Evolutionary conservation across 2,329 filamentous ascomycete genomes (phyloP).

Genomic region (Paraphaeosphaeria minitans): DNA sequence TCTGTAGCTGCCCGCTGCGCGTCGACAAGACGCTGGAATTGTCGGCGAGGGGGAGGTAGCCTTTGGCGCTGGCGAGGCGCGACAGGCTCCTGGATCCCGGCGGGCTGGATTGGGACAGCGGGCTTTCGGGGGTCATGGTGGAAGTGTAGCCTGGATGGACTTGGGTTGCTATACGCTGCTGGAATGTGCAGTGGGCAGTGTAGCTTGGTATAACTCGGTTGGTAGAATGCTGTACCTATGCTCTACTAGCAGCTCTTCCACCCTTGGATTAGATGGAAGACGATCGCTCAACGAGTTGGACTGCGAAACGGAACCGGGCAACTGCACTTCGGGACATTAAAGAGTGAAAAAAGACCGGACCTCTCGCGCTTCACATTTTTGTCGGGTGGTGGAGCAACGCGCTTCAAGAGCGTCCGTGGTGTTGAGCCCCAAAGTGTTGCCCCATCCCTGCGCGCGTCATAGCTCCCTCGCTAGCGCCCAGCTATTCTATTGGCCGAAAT

Average conservation of each 20-base stretch:
- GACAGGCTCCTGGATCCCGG: slow-evolving; percentile 34
- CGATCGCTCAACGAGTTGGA: background rate
- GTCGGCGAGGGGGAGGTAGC: slow-evolving; percentile 50
- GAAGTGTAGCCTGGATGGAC: too few relatives aligned
- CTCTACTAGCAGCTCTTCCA: background rate
- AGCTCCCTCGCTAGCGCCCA: background rate
- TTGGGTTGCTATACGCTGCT: too few relatives aligned
- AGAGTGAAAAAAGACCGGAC: background rate
- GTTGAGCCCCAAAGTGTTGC: background rate
- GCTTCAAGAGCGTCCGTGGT: background rate
- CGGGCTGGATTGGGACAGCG: slow-evolving; percentile 8
- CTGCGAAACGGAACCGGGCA: background rate
- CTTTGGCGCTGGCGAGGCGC: slow-evolving; percentile 43
- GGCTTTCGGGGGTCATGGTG: slow-evolving; percentile 3
- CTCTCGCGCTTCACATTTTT: background rate
- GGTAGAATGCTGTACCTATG: background rate
- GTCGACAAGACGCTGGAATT: slow-evolving; percentile 48
- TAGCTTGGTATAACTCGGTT: too few relatives aligned
- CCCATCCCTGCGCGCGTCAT: background rate
- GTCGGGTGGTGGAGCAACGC: background rate
- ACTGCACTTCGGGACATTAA: background rate
- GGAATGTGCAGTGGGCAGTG: background rate
- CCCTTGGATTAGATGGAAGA: background rate
- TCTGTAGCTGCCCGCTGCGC: slow-evolving; percentile 52
- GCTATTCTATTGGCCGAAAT: background rate